Conservation (phyloP, 345 rosid genomes). For the Corchorus capsularis region DNA sequence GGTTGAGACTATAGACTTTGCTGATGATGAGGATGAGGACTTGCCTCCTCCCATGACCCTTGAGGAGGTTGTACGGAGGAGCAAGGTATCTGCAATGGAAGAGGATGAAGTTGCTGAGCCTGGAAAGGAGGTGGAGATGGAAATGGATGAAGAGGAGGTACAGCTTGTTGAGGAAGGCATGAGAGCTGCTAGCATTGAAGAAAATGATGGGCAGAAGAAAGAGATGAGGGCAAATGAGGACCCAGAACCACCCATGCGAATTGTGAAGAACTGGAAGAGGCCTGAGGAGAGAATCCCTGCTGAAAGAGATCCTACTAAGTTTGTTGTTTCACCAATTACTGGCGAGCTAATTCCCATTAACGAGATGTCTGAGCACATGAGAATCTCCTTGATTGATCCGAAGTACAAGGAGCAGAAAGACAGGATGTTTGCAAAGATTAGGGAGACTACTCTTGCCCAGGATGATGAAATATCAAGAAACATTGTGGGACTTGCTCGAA, state of each 20-base stretch:
- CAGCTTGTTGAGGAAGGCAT: conserved; percentile 91
- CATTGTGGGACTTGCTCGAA: conserved; percentile 83
- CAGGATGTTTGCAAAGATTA: conserved; percentile 91
- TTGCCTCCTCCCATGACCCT: conserved; percentile 85
- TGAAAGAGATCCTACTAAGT: conserved; percentile 80
- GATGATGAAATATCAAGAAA: conserved; percentile 92
- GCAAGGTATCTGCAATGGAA: conserved; percentile 65
- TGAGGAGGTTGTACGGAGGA: conserved; percentile 80
- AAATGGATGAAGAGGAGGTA: conserved; percentile 93
- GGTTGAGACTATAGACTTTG: conserved; percentile 83
- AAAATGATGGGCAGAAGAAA: conserved; percentile 46
- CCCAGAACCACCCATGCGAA: conserved; percentile 81
- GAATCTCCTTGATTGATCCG: conserved; percentile 88
- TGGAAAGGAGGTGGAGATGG: conserved; percentile 92
- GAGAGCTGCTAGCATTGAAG: conserved; percentile 68
- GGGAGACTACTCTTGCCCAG: conserved; percentile 89
- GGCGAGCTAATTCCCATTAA: conserved; percentile 86
- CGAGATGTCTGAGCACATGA: conserved; percentile 95
- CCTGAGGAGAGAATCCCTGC: conserved; percentile 83
- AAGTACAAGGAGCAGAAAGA: conserved; percentile 95
- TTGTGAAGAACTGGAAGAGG: conserved; percentile 93
- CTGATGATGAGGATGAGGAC: conserved; percentile 88
- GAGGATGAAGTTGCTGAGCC: conserved; percentile 77
- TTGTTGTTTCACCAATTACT: conserved; percentile 82
- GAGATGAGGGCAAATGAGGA: conserved; percentile 45